A percentile compares a stretch with the other conserved stretches of the same genome.
Evolutionary conservation across 225 moss, liverwort and hornwort genomes (phyloP).

Genomic region (Asterella californica): DNA sequence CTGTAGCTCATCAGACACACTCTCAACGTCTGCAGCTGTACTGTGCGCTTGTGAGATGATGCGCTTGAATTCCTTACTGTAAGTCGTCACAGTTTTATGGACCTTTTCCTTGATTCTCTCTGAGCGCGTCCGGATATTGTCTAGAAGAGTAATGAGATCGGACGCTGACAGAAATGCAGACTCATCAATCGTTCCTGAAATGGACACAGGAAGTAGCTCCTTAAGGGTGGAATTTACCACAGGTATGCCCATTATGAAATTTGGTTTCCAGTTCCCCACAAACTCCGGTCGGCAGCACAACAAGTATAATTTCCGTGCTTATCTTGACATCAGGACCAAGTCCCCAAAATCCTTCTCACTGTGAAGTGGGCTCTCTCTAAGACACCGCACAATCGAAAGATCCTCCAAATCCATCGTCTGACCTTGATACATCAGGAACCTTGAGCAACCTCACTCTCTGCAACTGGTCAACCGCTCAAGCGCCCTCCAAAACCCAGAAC

Average conservation of each 20-base stretch:
- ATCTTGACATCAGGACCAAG: neutral
- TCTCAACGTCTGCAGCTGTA: slow-evolving; percentile 48
- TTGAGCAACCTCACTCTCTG: neutral
- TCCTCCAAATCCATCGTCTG: neutral
- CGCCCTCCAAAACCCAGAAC: neutral
- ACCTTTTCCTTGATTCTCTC: slow-evolving; percentile 60
- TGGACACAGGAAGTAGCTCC: slow-evolving; percentile 35
- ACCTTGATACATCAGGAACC: no score
- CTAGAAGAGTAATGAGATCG: slow-evolving; percentile 64
- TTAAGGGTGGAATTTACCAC: slow-evolving; percentile 26
- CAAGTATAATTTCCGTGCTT: neutral
- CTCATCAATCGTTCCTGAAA: slow-evolving; percentile 35
- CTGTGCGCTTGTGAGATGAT: slow-evolving; percentile 41
- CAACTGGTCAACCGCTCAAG: neutral
- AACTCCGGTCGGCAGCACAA: neutral
- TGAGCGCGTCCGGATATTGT: slow-evolving; percentile 51
- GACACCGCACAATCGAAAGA: neutral
- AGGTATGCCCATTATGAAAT: slow-evolving; percentile 25
- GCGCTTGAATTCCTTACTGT: slow-evolving; percentile 39
- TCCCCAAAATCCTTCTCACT: neutral
- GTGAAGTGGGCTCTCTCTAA: neutral
- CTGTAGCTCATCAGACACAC: slow-evolving; percentile 47
- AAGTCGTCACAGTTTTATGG: slow-evolving; percentile 35
- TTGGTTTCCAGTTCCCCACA: neutral
- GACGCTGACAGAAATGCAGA: slow-evolving; percentile 68